Evolutionary conservation across 176 grass and related monocot genomes (phyloP).

Genomic region (Chloris gayana): DNA sequence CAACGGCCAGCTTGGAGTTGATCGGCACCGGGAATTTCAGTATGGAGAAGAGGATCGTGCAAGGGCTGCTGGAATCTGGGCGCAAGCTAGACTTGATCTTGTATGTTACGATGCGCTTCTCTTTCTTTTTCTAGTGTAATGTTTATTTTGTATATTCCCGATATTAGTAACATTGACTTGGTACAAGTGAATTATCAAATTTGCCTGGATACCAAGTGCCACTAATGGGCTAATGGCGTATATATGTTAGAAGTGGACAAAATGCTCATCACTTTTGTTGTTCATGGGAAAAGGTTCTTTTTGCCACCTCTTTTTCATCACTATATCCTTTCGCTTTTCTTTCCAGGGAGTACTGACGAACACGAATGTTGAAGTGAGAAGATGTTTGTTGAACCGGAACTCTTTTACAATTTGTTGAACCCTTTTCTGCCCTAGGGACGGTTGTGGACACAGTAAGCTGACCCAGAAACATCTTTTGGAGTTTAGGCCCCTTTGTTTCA

Average conservation of each 20-base stretch:
- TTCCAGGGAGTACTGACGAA: no score
- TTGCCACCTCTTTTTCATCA: not conserved
- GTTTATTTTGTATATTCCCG: not conserved
- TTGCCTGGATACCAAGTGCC: not conserved
- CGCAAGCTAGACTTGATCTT: not conserved
- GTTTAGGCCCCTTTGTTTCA: no score
- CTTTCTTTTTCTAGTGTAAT: not conserved
- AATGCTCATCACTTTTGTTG: not conserved
- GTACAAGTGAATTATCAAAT: not conserved
- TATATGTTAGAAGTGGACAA: not conserved
- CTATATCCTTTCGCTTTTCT: no score
- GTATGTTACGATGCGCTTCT: not conserved
- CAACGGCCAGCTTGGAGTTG: conserved; percentile 22
- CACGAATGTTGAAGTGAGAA: no score
- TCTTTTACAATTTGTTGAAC: no score
- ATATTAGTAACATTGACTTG: no score
- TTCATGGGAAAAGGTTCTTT: not conserved
- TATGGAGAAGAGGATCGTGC: conserved; percentile 30
- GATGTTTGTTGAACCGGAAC: no score
- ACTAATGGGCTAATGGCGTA: not conserved
- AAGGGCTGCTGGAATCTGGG: conserved; percentile 22
- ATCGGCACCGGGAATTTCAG: conserved; percentile 25
- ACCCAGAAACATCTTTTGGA: no score
- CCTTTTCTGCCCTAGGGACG: no score
- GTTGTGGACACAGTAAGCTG: no score